phyloP scores from a whole-genome alignment of 768 basidiomycete genomes.

The Psilocybe cyanescens region DNA sequence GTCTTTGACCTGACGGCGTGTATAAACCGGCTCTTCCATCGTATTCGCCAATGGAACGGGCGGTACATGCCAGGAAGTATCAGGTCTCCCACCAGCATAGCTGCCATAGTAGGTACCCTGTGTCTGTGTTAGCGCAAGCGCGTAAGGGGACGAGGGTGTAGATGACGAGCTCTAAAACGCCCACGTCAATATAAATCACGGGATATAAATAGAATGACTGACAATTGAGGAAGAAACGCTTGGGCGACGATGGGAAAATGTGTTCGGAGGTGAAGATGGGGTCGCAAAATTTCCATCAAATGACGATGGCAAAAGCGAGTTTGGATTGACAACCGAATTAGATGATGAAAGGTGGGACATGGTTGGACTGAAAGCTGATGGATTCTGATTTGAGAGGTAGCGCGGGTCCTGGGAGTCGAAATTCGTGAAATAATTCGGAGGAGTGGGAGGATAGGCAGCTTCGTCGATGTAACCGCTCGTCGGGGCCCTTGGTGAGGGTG shows the following conservation, averaged over 20 bases:
- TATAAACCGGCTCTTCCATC: conserved; percentile 30
- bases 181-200: conserved; percentile 12
- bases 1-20: conserved; percentile 33
- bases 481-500: conserved; percentile 2
- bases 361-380: conserved; percentile 19
- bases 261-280: conserved; percentile 17
- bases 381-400: conserved; percentile 19
- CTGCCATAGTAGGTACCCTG: conserved; percentile 19
- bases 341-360: conserved; percentile 22
- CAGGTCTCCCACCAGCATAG: conserved; percentile 11
- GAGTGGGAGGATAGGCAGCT: conserved; percentile 16
- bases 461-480: conserved; percentile 7
- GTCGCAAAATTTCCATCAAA: conserved; percentile 24
- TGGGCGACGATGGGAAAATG: conserved; percentile 24
- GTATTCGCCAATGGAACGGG: conserved; percentile 14
- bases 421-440: conserved; percentile 18
- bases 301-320: conserved; percentile 21
- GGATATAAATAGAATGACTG: conserved; percentile 19
- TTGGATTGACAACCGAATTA: conserved; percentile 20
- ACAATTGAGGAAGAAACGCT: conserved; percentile 26
- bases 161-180: conserved; percentile 29
- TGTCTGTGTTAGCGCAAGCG: conserved; percentile 21
- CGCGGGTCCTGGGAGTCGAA: conserved; percentile 22
- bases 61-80: conserved; percentile 16
- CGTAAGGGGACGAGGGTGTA: conserved; percentile 30